These are phyloP conservation scores for Stephania cephalantha DNA, from an alignment of 164 flowering plant genomes.

Conservation along the genomic window DNA sequence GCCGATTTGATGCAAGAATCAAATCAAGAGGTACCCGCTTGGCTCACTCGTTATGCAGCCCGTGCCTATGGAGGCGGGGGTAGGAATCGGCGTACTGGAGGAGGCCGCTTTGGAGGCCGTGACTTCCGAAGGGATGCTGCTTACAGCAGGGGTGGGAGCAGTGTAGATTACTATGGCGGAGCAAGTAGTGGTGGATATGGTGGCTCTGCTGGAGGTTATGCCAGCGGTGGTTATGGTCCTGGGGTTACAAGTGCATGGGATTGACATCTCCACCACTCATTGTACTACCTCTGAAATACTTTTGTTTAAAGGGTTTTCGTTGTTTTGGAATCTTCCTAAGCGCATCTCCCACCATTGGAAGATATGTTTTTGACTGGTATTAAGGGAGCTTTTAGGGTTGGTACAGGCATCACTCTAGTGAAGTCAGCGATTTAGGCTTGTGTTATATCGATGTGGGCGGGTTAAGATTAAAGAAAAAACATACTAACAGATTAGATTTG, in stretches of 20 bases:
- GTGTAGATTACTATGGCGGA: conserved; percentile 39
- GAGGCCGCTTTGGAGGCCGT: conserved; percentile 71
- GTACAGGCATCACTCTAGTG: neutral
- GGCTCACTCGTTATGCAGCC: conserved; percentile 61
- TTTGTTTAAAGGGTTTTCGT: conserved; percentile 6
- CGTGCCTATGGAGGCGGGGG: conserved; percentile 45
- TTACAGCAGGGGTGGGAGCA: conserved; percentile 28
- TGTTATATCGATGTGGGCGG: conserved; percentile 8
- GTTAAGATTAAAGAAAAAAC: neutral
- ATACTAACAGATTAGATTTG: conserved; percentile 14
- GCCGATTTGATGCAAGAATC: conserved; percentile 65
- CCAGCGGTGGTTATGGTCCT: conserved; percentile 28
- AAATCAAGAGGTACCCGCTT: conserved; percentile 66
- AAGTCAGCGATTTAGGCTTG: neutral
- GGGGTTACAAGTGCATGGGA: conserved; percentile 62
- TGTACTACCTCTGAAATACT: conserved; percentile 12
- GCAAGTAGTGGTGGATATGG: conserved; percentile 32
- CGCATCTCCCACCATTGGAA: conserved; percentile 11
- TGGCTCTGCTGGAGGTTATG: conserved; percentile 24
- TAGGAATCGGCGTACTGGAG: conserved; percentile 46
- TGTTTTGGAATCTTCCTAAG: neutral
- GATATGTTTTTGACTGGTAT: neutral
- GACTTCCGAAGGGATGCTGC: conserved; percentile 51
- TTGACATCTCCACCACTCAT: conserved; percentile 6
- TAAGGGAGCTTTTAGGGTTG: conserved; percentile 1